Conservation (phyloP, 2,329 filamentous ascomycete species). For the Penicillium palitans region DNA sequence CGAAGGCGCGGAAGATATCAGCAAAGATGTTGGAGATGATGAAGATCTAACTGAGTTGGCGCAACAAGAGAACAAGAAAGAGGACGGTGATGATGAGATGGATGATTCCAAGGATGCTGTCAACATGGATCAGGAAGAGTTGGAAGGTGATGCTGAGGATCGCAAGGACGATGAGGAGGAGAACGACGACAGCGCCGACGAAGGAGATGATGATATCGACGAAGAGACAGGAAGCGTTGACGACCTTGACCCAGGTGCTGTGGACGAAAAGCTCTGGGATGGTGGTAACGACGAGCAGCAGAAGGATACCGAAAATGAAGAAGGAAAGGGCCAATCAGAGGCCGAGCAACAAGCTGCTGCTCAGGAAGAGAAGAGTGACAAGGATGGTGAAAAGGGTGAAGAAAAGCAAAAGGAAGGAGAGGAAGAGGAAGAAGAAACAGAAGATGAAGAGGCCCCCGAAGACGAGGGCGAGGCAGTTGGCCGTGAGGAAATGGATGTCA, state of each 20-base stretch:
- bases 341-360: slow-evolving; percentile 62
- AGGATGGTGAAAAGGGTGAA: slow-evolving; percentile 39
- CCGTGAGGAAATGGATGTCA: slow-evolving; percentile 64
- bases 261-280: slow-evolving; percentile 99
- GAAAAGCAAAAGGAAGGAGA: slow-evolving; percentile 56
- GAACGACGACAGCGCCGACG: slow-evolving; percentile 63
- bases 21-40: slow-evolving; percentile 91
- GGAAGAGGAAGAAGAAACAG: slow-evolving; percentile 57
- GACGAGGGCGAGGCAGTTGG: slow-evolving; percentile 64
- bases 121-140: slow-evolving; percentile 74
- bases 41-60: slow-evolving; percentile 91
- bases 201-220: slow-evolving; percentile 71
- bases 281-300: slow-evolving; percentile 69
- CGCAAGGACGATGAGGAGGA: slow-evolving; percentile 47
- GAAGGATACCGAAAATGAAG: slow-evolving; percentile 74
- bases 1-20: slow-evolving; percentile 94
- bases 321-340: slow-evolving; percentile 53
- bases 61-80: slow-evolving; percentile 71
- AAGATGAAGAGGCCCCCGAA: slow-evolving; percentile 53
- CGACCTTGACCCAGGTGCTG: slow-evolving; percentile 81
- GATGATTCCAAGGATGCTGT: slow-evolving; percentile 50
- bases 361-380: slow-evolving; percentile 51
- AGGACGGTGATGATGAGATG: slow-evolving; percentile 47
- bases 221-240: slow-evolving; percentile 90
- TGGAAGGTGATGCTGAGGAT: slow-evolving; percentile 81